Evolutionary conservation across 176 grass and related monocot genomes (phyloP).

Genomic region (Ananas comosus): DNA sequence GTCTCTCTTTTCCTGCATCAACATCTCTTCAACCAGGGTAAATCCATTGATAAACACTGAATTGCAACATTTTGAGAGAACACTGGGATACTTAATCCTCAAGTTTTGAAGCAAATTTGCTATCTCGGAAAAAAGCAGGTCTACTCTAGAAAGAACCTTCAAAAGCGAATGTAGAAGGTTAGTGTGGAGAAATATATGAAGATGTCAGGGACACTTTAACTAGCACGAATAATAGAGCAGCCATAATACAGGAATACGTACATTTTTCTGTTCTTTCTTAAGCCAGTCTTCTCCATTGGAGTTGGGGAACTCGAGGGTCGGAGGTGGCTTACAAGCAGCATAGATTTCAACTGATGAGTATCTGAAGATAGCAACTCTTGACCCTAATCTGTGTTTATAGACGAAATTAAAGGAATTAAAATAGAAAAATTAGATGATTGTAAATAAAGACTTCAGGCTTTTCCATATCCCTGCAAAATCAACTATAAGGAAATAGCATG

Average conservation of each 20-base stretch:
- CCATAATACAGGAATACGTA: conserved; percentile 23
- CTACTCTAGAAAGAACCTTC: conserved; percentile 65
- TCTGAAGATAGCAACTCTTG: conserved; percentile 75
- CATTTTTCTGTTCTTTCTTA: conserved; percentile 51
- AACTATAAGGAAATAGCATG: too few relatives aligned
- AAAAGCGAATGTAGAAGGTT: conserved; percentile 22
- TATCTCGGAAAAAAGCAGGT: conserved; percentile 56
- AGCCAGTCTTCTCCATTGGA: conserved; percentile 44
- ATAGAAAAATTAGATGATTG: too few relatives aligned
- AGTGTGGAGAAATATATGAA: not conserved
- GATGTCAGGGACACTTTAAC: conserved; percentile 7
- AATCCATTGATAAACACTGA: conserved; percentile 36
- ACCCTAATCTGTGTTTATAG: conserved; percentile 56
- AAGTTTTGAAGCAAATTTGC: conserved; percentile 31
- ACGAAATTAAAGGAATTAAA: not conserved
- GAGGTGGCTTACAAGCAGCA: conserved; percentile 60
- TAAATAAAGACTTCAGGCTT: too few relatives aligned
- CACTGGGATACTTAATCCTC: conserved; percentile 2
- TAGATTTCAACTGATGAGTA: conserved; percentile 82
- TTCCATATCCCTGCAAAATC: too few relatives aligned
- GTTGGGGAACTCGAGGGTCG: conserved; percentile 55
- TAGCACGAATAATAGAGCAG: not conserved
- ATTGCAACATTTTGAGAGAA: conserved; percentile 2
- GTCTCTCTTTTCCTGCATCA: conserved; percentile 45
- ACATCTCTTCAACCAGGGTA: conserved; percentile 54